phyloP scores from a whole-genome alignment of 2,329 filamentous ascomycete species.

The Ustulina deusta region DNA sequence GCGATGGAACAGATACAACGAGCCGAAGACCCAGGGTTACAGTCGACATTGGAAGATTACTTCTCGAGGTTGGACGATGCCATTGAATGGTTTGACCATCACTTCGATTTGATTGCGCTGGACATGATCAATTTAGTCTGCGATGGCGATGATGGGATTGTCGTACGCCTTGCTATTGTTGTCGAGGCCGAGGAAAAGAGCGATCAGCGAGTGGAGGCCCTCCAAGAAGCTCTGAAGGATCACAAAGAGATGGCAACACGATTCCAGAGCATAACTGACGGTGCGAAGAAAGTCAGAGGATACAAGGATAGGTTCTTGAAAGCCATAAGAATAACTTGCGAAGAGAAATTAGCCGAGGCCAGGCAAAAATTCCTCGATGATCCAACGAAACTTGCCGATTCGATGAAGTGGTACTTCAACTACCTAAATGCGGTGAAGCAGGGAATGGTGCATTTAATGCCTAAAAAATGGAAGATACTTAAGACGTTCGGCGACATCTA shows the following conservation, averaged over 20 bases:
- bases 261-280: constrained; percentile 95
- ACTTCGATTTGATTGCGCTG: constrained; percentile 87
- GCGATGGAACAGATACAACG: constrained; percentile 95
- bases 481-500: constrained; percentile 92
- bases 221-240: constrained; percentile 94
- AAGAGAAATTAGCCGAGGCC: constrained; percentile 78
- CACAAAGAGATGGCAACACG: constrained; percentile 93
- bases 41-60: constrained; percentile 88
- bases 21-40: constrained; percentile 77
- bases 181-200: constrained; percentile 98
- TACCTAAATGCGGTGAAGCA: constrained; percentile 94
- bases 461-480: constrained; percentile 96
- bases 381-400: constrained; percentile 85
- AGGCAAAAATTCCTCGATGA: constrained; percentile 84
- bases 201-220: constrained; percentile 87
- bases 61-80: constrained; percentile 88
- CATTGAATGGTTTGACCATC: constrained; percentile 95
- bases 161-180: constrained; percentile 90
- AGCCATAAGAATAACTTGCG: constrained; percentile 78
- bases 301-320: constrained; percentile 97
- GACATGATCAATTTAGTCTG: constrained; percentile 91
- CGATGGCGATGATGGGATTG: constrained; percentile 85
- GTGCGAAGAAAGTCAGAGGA: constrained; percentile 89
- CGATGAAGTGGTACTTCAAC: constrained; percentile 96
- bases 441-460: constrained; percentile 91